These are phyloP conservation scores for Rhytidhysteron rufulum DNA, from an alignment of 2,329 filamentous ascomycete species.

Conservation along the genomic window DNA sequence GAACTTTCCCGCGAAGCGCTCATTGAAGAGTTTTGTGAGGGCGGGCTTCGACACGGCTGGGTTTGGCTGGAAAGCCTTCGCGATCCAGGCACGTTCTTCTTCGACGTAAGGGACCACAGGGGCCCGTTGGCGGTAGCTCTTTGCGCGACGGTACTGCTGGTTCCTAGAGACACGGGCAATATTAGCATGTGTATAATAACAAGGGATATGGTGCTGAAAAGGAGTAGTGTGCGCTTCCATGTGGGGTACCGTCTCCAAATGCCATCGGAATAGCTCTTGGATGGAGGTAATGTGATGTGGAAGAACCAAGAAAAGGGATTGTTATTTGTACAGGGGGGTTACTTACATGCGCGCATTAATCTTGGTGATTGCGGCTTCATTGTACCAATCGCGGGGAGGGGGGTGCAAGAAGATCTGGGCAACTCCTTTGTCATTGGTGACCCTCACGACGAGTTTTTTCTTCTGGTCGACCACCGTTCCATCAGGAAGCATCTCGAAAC, in stretches of 20 bases:
- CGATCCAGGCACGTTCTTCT: neutral
- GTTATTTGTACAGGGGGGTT: no score
- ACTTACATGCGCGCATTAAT: no score
- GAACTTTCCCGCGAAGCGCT: neutral
- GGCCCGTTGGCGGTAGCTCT: no score
- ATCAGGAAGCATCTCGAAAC: neutral
- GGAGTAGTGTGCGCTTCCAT: no score
- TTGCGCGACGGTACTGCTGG: no score
- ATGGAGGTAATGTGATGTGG: no score
- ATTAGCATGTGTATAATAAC: no score
- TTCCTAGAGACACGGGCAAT: no score
- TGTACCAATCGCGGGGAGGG: neutral
- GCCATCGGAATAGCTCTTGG: no score
- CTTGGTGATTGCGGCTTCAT: neutral
- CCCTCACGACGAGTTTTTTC: neutral
- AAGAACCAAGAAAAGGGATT: no score
- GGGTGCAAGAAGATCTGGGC: neutral
- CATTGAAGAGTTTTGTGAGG: neutral
- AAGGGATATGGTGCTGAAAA: no score
- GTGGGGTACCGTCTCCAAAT: no score
- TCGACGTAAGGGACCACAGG: neutral
- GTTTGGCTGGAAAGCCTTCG: neutral
- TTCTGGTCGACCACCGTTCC: neutral
- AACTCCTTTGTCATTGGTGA: neutral
- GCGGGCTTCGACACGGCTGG: neutral